Evolutionary conservation across 495 filamentous ascomycete species (phyloP).

Genomic region (Xylaria grammica): DNA sequence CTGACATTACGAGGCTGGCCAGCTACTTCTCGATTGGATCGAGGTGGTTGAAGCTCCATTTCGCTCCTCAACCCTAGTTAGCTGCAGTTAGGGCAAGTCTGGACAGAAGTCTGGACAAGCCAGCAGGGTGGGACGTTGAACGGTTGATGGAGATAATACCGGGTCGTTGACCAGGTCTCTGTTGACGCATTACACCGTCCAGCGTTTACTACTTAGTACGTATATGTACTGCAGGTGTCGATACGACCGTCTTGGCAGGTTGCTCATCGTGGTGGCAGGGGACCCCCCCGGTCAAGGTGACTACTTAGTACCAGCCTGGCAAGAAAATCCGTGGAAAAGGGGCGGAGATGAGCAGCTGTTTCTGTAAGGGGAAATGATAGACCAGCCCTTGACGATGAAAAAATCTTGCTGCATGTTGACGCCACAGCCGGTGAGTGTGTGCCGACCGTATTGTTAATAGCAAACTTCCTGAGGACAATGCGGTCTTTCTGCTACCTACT

Average conservation of each 20-base stretch:
- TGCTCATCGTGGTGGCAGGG: slow-evolving; percentile 1
- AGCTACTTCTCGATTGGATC: slow-evolving; percentile 17
- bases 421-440: background rate
- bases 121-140: background rate
- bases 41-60: slow-evolving; percentile 7
- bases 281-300: background rate
- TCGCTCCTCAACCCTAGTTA: background rate
- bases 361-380: slow-evolving; percentile 7
- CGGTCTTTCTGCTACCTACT: no score
- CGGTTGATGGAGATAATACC: background rate
- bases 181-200: slow-evolving; percentile 14
- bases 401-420: background rate
- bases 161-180: no score
- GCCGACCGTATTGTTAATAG: no score
- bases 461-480: no score
- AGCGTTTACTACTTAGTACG: no score
- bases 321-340: slow-evolving; percentile 13
- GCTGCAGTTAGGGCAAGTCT: slow-evolving; percentile 1
- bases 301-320: background rate
- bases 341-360: slow-evolving; percentile 18
- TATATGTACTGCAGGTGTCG: no score
- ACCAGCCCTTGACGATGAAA: background rate
- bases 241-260: slow-evolving; percentile 17
- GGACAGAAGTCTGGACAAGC: no score
- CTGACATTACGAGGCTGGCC: slow-evolving; percentile 15